These are phyloP conservation scores for Picochlorum costavermella DNA, from an alignment of 139 green algal species.

Conservation along the genomic window DNA sequence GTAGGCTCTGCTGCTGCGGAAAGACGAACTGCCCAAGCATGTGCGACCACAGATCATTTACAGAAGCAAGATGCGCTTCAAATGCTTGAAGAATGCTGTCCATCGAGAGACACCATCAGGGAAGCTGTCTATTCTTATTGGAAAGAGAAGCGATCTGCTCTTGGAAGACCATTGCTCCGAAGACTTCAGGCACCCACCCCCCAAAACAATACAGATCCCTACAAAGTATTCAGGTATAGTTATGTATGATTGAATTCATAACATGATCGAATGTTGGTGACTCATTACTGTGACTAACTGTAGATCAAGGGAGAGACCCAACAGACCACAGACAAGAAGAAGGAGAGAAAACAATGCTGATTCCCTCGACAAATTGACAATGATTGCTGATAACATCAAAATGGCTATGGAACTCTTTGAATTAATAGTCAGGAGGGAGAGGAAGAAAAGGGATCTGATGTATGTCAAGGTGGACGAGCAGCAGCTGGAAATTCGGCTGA, in stretches of 20 bases:
- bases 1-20: conserved; percentile 35
- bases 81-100: conserved; percentile 29
- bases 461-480: conserved; percentile 50
- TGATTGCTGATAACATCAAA: conserved; percentile 57
- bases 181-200: conserved; percentile 70
- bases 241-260: neutral
- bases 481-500: conserved; percentile 48
- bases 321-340: conserved; percentile 82
- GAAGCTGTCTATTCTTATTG: conserved; percentile 88
- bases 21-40: conserved; percentile 29
- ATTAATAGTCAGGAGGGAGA: conserved; percentile 55
- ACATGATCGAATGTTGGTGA: neutral
- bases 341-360: conserved; percentile 71
- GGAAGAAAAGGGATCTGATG: conserved; percentile 58
- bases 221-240: conserved; percentile 83
- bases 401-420: conserved; percentile 50
- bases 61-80: conserved; percentile 48
- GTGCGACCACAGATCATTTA: conserved; percentile 62
- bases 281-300: conserved; percentile 6
- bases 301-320: conserved; percentile 66
- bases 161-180: conserved; percentile 74
- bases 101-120: conserved; percentile 22
- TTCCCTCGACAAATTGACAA: conserved; percentile 70
- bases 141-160: conserved; percentile 65
- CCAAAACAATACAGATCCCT: conserved; percentile 81